Percentiles rank a stretch among this genome's conserved stretches.
Conservation (phyloP, 169 alveolate genomes). For the Cryptosporidium ubiquitum region DNA sequence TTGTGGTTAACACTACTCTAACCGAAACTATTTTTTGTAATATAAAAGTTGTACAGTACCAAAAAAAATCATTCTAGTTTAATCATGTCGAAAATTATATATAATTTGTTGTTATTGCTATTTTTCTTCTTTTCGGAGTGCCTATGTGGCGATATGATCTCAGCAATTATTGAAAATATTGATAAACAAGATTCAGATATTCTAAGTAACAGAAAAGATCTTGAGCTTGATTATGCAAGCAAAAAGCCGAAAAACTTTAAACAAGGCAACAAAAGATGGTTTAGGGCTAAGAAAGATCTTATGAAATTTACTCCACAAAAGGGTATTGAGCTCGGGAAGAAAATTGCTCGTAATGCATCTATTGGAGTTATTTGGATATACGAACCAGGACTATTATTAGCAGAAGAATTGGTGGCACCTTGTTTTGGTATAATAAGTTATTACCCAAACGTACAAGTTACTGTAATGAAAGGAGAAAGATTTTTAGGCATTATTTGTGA, state of each 20-base stretch:
- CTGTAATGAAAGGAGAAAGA: conserved; percentile 62
- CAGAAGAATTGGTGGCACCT: conserved; percentile 68
- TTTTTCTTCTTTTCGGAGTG: neutral
- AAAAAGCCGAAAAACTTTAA: conserved; percentile 23
- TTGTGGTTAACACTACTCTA: neutral
- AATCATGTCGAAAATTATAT: neutral
- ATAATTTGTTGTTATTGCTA: neutral
- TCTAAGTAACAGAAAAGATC: neutral
- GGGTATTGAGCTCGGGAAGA: conserved; percentile 51
- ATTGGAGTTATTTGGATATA: conserved; percentile 67
- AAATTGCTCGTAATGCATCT: conserved; percentile 53
- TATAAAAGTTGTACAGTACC: neutral
- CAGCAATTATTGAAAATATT: conserved; percentile 35
- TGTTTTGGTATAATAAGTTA: conserved; percentile 60
- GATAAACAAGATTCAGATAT: neutral
- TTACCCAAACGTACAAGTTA: conserved; percentile 66
- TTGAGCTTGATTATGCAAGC: neutral
- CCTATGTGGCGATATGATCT: conserved; percentile 24
- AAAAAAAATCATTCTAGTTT: neutral
- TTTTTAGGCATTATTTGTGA: conserved; percentile 62
- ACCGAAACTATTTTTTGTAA: neutral
- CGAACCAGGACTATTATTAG: conserved; percentile 68
- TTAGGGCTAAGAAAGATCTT: conserved; percentile 38
- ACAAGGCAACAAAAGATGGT: conserved; percentile 61
- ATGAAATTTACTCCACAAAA: conserved; percentile 72